Evolutionary conservation across 805 yeast species (phyloP).

Genomic region (Kuraishia capsulata): DNA sequence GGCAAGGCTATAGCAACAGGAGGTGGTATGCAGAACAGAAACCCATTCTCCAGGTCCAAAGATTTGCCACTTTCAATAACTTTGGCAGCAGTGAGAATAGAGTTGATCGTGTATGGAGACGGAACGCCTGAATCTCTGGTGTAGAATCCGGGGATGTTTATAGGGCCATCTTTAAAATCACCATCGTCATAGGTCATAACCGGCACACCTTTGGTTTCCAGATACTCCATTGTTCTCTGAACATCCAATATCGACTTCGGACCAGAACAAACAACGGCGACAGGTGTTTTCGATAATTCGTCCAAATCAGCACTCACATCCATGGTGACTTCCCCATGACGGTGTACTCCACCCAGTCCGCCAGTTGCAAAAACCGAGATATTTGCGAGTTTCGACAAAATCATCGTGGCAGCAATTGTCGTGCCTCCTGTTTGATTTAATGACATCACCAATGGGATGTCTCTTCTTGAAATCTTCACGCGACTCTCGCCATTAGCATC

Average conservation of each 20-base stretch:
- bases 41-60: slow-evolving; percentile 56
- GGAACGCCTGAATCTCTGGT: slow-evolving; percentile 63
- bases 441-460: slow-evolving; percentile 65
- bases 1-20: slow-evolving; percentile 55
- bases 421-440: slow-evolving; percentile 70
- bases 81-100: slow-evolving; percentile 50
- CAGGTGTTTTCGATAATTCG: slow-evolving; percentile 74
- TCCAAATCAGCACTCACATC: slow-evolving; percentile 85
- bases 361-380: slow-evolving; percentile 87
- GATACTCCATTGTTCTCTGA: slow-evolving; percentile 69
- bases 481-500: slow-evolving; percentile 20
- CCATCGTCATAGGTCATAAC: slow-evolving; percentile 48
- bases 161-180: slow-evolving; percentile 28
- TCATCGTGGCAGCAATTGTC: slow-evolving; percentile 85
- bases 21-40: slow-evolving; percentile 76
- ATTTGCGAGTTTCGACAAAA: slow-evolving; percentile 65
- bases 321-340: slow-evolving; percentile 65
- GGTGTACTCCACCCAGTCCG: slow-evolving; percentile 87
- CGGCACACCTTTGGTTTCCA: slow-evolving; percentile 87
- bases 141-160: slow-evolving; percentile 74
- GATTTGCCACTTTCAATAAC: slow-evolving; percentile 40
- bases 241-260: slow-evolving; percentile 84
- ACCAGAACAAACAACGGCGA: slow-evolving; percentile 88
- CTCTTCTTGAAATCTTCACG: slow-evolving; percentile 71
- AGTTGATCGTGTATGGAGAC: slow-evolving; percentile 59